phyloP scores from a whole-genome alignment of 2,329 filamentous ascomycete genomes.

The Clonostachys rosea region DNA sequence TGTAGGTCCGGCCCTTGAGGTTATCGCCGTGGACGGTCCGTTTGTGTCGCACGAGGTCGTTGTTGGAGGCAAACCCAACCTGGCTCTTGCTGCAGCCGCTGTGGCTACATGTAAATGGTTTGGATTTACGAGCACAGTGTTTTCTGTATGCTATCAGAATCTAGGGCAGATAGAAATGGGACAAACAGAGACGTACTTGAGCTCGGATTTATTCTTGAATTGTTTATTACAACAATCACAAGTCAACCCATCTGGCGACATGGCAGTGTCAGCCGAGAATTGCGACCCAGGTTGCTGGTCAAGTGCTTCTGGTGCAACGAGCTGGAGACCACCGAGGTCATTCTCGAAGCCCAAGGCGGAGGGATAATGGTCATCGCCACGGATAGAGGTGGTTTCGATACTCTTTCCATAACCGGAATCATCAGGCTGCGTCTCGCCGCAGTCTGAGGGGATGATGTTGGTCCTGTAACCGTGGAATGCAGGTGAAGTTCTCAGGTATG shows the following conservation, averaged over 20 bases:
- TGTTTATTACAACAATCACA: conserved; percentile 33
- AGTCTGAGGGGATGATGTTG: conserved; percentile 22
- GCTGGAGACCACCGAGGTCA: neutral
- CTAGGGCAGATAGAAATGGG: neutral
- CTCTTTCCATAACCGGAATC: conserved; percentile 45
- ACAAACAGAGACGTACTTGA: conserved; percentile 37
- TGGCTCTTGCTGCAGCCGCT: conserved; percentile 46
- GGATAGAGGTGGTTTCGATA: conserved; percentile 1
- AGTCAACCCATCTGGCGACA: neutral
- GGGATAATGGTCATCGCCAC: neutral
- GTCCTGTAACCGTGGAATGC: too few species aligned
- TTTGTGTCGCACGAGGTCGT: conserved; percentile 78
- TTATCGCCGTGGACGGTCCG: conserved; percentile 57
- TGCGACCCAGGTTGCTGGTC: neutral
- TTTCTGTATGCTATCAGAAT: conserved; percentile 49
- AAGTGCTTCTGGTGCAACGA: neutral
- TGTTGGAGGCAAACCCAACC: conserved; percentile 72
- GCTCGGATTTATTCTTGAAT: conserved; percentile 48
- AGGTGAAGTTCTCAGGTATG: too few species aligned
- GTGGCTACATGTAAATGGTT: conserved; percentile 58
- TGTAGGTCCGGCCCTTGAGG: conserved; percentile 11
- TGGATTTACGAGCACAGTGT: conserved; percentile 66
- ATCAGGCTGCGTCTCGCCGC: conserved; percentile 23
- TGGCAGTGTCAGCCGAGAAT: neutral
- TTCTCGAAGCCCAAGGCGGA: neutral